A percentile compares a stretch with the other conserved stretches of the same genome.
These are phyloP conservation scores for Pythium periplocum DNA, from an alignment of 352 stramenopile species.

Conservation along the genomic window DNA sequence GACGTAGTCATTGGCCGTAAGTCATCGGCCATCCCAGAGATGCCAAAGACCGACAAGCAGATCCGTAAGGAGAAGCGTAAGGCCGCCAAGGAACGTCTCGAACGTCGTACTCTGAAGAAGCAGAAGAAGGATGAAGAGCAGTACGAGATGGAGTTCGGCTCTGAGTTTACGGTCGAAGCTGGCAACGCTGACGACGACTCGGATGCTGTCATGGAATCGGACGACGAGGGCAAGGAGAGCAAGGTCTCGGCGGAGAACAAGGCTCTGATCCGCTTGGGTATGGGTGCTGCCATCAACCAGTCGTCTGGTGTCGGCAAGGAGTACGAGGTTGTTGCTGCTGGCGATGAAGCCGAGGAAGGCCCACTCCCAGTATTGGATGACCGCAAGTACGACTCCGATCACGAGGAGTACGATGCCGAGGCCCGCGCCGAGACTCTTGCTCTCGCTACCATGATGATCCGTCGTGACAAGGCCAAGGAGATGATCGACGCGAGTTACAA, in stretches of 20 bases:
- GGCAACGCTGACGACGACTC: constrained; percentile 40
- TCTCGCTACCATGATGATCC: constrained; percentile 97
- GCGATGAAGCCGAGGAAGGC: constrained; percentile 32
- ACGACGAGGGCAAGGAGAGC: constrained; percentile 48
- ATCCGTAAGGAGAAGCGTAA: constrained; percentile 96
- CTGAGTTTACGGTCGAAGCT: constrained; percentile 56
- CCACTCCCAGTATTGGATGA: constrained; percentile 69
- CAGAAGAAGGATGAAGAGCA: constrained; percentile 81
- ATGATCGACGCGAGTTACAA: constrained; percentile 99
- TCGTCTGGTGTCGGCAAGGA: constrained; percentile 25
- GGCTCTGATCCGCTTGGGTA: constrained; percentile 78
- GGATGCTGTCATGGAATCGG: constrained; percentile 18
- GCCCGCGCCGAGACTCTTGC: constrained; percentile 96
- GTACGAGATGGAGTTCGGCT: constrained; percentile 75
- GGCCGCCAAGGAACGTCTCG: constrained; percentile 90
- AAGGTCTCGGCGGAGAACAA: constrained; percentile 61
- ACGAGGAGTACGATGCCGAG: constrained; percentile 97
- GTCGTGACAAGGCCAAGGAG: constrained; percentile 96
- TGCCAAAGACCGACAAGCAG: constrained; percentile 99
- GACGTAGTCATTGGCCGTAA: constrained; percentile 23
- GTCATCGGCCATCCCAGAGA: constrained; percentile 39
- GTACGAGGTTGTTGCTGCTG: constrained; percentile 42
- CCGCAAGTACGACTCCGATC: constrained; percentile 93
- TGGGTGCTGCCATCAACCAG: constrained; percentile 57
- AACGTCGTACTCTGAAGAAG: constrained; percentile 78